Conservation (phyloP, 768 basidiomycete genomes). For the Myochromella boudieri region DNA sequence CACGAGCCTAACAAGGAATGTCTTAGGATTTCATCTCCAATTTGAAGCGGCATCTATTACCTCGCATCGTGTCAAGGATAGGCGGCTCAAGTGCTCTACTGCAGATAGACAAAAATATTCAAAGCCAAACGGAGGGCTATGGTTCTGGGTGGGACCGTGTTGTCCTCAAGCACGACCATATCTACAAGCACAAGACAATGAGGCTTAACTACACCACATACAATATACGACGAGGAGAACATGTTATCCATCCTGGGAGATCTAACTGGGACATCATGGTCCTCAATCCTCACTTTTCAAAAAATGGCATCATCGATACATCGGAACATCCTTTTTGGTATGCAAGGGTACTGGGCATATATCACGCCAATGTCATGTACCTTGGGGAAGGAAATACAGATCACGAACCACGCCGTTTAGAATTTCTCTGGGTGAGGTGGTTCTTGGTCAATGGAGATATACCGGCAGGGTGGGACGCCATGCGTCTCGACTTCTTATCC, state of each 20-base stretch:
- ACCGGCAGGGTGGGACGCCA: not conserved
- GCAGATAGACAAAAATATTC: not conserved
- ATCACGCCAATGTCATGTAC: constrained; percentile 24
- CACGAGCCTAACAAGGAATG: not conserved
- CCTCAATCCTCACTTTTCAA: constrained; percentile 10
- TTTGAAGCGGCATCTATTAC: constrained; percentile 7
- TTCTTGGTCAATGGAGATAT: constrained; percentile 10
- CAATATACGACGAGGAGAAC: constrained; percentile 22
- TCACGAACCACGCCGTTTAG: constrained; percentile 12
- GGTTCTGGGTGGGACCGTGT: no score
- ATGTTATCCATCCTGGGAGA: constrained; percentile 16
- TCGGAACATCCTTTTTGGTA: constrained; percentile 30
- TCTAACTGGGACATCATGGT: constrained; percentile 22
- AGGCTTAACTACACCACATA: constrained; percentile 33
- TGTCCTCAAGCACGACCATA: constrained; percentile 10
- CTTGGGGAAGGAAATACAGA: not conserved
- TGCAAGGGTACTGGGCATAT: constrained; percentile 26
- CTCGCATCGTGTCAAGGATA: no score
- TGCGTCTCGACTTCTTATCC: constrained; percentile 16
- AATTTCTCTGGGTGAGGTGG: constrained; percentile 37
- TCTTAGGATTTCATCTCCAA: constrained; percentile 3
- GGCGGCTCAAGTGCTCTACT: not conserved
- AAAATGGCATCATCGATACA: no score
- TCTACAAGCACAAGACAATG: constrained; percentile 22
- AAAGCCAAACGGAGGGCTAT: not conserved